phyloP scores from a whole-genome alignment of 352 stramenopile species.

The Nothophytophthora sp. region DNA sequence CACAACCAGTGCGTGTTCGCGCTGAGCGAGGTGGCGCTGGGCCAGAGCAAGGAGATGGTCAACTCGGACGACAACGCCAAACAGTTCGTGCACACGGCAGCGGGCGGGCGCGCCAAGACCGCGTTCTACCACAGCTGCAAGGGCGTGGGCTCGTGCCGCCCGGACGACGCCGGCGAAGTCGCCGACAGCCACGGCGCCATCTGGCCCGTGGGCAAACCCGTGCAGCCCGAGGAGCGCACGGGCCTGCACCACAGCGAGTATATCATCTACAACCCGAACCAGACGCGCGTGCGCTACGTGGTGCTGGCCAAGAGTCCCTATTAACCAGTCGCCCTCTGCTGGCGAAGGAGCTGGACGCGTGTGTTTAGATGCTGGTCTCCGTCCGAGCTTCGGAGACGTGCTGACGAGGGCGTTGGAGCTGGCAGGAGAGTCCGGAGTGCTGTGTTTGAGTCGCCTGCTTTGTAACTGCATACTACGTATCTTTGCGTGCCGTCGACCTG shows the following conservation, averaged over 20 bases:
- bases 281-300: conserved; percentile 84
- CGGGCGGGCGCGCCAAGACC: conserved; percentile 38
- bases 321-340: no score
- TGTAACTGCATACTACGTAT: no score
- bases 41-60: conserved; percentile 61
- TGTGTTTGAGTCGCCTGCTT: no score
- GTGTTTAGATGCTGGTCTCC: conserved; percentile 26
- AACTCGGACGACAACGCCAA: conserved; percentile 54
- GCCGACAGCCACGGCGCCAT: conserved; percentile 54
- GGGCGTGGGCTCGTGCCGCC: conserved; percentile 59
- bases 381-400: conserved; percentile 7
- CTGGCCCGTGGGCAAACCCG: conserved; percentile 68
- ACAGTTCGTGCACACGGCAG: conserved; percentile 44
- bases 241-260: conserved; percentile 81
- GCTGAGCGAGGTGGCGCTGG: conserved; percentile 69
- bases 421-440: conserved; percentile 7
- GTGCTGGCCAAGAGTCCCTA: conserved; percentile 55
- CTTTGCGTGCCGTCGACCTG: no score
- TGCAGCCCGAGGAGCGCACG: conserved; percentile 50
- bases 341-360: no score
- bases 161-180: conserved; percentile 53
- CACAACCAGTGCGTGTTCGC: conserved; percentile 58
- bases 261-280: conserved; percentile 84
- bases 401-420: conserved; percentile 12
- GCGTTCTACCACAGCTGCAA: conserved; percentile 63